Evolutionary conservation across 345 rosid species (phyloP), one percentile per base, ranked within the genome.

Genomic region (Luvunga scandens): DNA sequence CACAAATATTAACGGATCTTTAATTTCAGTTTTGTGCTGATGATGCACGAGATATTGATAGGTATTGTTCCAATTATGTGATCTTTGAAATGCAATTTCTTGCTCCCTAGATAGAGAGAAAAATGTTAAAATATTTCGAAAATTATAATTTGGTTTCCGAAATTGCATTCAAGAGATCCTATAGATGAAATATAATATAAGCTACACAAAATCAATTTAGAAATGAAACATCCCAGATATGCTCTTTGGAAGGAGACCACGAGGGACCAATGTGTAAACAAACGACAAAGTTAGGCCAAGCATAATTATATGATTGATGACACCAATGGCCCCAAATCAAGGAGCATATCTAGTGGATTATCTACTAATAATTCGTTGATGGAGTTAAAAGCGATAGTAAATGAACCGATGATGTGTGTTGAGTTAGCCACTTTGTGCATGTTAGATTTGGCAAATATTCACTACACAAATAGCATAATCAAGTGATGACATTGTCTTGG

Each of bases 181-280:
- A 9, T 69, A 5, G 45, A 50, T 48, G 13, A 31, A 76, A 30
- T 76, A 76, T 30, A 64, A 81, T 56, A 75, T 53, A 36, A 53
- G 64, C 18, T 31, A n/a, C 8, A 4, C 55, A 50, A 19, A 61
- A n/a, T 22, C n/a, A 66, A 30, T 34, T 73, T 33, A 65, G 21
- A 65, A 19, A 27, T 22, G 25, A 25, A 5, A n/a, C 48, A 53
- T 18, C 66, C 50, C 63, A 56, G 36, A 31, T 75, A 39, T 75
- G 77, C 70, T 71, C 59, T 66, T 25, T 66, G 19, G 4, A 13
- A 60, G 78, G 83, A 77, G 80, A 82, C 81, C 84, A 81, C 30
- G 39, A 22, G 50, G 50, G 55, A 13, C 70, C 38, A 13, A 73
- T 42, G 70, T 53, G 45, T 9, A 39, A 31, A 22, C 42, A 38